Evolutionary conservation across 2,329 filamentous ascomycete genomes (phyloP), one percentile per base, ranked within the genome.

Genomic region (Cladorrhinum sp.): DNA sequence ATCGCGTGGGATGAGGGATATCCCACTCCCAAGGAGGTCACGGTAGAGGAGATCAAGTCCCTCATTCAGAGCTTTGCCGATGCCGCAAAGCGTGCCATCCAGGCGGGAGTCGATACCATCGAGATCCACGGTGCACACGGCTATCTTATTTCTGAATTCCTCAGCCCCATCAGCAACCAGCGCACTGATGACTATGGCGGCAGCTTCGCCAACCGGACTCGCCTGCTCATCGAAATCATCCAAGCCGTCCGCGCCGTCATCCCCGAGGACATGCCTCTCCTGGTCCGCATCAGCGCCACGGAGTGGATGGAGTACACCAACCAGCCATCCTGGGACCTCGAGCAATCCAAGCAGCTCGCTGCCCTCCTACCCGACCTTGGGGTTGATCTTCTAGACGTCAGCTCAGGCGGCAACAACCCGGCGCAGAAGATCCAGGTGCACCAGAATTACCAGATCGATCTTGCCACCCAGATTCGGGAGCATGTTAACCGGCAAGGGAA

Each of bases 361-460:
- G 81, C 84, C 70, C 77, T 88, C 9, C 82, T 97, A 1, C 89
- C 90, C 0, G 83, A 82, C 0, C 78, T 81, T 12, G 93, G 93
- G 27, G 82, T 96, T 49, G 93, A 97, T 72, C 78, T 96, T 16
- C 80, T 96, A 27, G 93, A 97, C 72, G 85, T 96, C 60, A 92
- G 87, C 67, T 87, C 86, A 1, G 91, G 87, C 32, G 93, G 90
- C 41, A 89, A 90, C 71, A 83, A 86, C 71, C 74, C 78, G 36
- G 72, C 75, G 50, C 86, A 90, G 70, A 78, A 85, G 71, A 84
- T 91, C 64, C 74, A 83, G 20, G 68, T 80, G 12, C 81, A 84
- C 50, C 85, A 87, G 1, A 84, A 81, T 41, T 93, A 90, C 79
- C 92, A 96, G 77, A 82, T 87, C 22, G 85, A 87, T 45, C 85